Percentiles rank a stretch among this genome's conserved stretches.
Conservation (phyloP, 345 rosid genomes). For the Camelina neglecta region DNA sequence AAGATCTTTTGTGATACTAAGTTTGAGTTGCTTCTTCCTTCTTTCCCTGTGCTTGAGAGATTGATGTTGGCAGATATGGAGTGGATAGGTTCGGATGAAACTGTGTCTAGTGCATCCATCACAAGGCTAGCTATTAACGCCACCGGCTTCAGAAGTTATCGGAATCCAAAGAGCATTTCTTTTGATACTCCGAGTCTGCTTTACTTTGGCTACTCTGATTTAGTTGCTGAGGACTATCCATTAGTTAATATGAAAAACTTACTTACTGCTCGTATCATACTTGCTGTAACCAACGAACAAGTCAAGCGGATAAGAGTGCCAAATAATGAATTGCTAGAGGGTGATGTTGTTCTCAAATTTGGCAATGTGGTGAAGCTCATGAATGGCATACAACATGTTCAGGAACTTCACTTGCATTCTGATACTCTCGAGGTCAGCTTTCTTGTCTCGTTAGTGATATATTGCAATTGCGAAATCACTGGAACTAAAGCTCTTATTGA, state of each 20-base stretch:
- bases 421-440: conserved; percentile 25
- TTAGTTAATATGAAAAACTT: conserved; percentile 7
- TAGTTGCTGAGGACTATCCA: conserved; percentile 29
- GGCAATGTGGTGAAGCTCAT: conserved; percentile 34
- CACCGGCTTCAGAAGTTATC: neutral
- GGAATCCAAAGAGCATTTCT: conserved; percentile 23
- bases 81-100: neutral
- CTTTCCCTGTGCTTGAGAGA: conserved; percentile 28
- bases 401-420: conserved; percentile 6
- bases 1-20: neutral
- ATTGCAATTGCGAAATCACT: no score
- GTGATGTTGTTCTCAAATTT: neutral
- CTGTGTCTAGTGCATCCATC: conserved; percentile 6
- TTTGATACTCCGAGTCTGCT: conserved; percentile 26
- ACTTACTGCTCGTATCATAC: neutral
- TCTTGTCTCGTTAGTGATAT: neutral
- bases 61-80: neutral
- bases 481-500: no score
- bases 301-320: neutral
- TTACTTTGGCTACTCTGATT: conserved; percentile 17
- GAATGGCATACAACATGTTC: conserved; percentile 23
- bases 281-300: neutral
- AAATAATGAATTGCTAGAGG: no score
- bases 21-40: conserved; percentile 16
- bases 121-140: neutral